These are phyloP conservation scores for Apiotrichum montevideense DNA, from an alignment of 1,284 basidiomycete genomes.

Conservation along the genomic window DNA sequence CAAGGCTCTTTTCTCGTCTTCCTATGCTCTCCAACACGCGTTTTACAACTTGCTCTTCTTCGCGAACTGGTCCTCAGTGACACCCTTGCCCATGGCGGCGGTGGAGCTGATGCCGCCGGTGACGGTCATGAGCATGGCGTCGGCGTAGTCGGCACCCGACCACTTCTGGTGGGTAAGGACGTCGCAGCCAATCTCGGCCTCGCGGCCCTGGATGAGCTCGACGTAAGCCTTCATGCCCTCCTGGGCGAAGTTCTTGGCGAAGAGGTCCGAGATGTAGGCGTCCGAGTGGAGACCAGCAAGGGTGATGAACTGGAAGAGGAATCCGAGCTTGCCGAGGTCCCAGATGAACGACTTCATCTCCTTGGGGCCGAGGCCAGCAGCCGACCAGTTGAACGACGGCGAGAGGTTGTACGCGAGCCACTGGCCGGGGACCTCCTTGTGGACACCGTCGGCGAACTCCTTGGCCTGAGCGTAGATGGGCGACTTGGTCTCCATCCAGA, in stretches of 20 bases:
- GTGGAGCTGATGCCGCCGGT: constrained; percentile 94
- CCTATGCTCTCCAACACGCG: not conserved
- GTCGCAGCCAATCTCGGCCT: constrained; percentile 85
- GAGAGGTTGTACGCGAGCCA: constrained; percentile 94
- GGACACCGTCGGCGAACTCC: constrained; percentile 87
- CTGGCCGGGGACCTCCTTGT: constrained; percentile 69
- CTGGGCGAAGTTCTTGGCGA: constrained; percentile 77
- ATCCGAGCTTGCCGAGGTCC: constrained; percentile 54
- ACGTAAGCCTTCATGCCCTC: constrained; percentile 66
- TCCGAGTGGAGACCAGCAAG: constrained; percentile 95
- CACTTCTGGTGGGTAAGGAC: constrained; percentile 70
- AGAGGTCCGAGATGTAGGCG: constrained; percentile 91
- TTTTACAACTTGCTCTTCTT: constrained; percentile 16
- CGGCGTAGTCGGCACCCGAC: constrained; percentile 90
- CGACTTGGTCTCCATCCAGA: constrained; percentile 98
- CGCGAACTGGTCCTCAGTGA: constrained; percentile 81
- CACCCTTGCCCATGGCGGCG: constrained; percentile 86
- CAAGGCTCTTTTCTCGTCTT: not conserved
- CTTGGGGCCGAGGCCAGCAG: constrained; percentile 73
- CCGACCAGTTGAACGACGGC: constrained; percentile 79
- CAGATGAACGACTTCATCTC: constrained; percentile 91
- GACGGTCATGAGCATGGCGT: constrained; percentile 85
- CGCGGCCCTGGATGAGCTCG: constrained; percentile 60
- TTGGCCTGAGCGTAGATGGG: constrained; percentile 90
- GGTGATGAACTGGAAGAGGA: constrained; percentile 93